A percentile compares a stretch with the other conserved stretches of the same genome.
Evolutionary conservation across 768 basidiomycete genomes (phyloP).

Genomic region (Tubosaeta sp.): DNA sequence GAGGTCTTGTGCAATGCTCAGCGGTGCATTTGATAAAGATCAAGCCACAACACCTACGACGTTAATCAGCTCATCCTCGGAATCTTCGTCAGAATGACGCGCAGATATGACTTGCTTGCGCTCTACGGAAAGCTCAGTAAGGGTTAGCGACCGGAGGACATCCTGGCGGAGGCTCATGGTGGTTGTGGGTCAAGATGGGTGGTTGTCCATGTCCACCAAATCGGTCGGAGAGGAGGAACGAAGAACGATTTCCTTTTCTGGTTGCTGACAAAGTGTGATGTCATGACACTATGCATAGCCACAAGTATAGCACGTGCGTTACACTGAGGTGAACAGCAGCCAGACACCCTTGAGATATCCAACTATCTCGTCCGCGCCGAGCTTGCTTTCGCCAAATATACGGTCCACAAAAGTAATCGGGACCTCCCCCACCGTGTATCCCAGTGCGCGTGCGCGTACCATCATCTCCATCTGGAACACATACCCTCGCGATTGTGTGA

Average conservation of each 20-base stretch:
- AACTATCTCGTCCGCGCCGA: constrained; percentile 85
- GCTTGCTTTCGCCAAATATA: constrained; percentile 90
- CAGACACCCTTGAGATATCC: constrained; percentile 85
- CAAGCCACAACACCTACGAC: constrained; percentile 47
- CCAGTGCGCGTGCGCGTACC: constrained; percentile 79
- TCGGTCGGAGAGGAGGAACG: neutral
- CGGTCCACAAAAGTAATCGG: constrained; percentile 95
- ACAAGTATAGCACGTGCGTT: constrained; percentile 14
- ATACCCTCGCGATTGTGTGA: constrained; percentile 84
- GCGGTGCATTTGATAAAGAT: constrained; percentile 5
- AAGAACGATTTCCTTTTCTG: constrained; percentile 7
- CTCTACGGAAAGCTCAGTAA: constrained; percentile 30
- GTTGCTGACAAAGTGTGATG: constrained; percentile 21
- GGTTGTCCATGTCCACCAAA: neutral
- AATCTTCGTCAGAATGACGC: constrained; percentile 41
- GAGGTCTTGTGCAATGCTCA: constrained; percentile 46
- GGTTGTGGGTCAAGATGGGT: constrained; percentile 11
- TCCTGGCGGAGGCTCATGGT: constrained; percentile 70
- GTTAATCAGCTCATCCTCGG: constrained; percentile 65
- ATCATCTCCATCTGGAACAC: constrained; percentile 99
- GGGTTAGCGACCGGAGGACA: constrained; percentile 55
- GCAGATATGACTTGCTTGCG: constrained; percentile 16
- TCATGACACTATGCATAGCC: constrained; percentile 11
- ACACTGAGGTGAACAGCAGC: constrained; percentile 71
- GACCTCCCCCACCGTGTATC: constrained; percentile 84